These are phyloP conservation scores for Leccinum griseonigrum DNA, from an alignment of 1,284 basidiomycete species.

Conservation along the genomic window DNA sequence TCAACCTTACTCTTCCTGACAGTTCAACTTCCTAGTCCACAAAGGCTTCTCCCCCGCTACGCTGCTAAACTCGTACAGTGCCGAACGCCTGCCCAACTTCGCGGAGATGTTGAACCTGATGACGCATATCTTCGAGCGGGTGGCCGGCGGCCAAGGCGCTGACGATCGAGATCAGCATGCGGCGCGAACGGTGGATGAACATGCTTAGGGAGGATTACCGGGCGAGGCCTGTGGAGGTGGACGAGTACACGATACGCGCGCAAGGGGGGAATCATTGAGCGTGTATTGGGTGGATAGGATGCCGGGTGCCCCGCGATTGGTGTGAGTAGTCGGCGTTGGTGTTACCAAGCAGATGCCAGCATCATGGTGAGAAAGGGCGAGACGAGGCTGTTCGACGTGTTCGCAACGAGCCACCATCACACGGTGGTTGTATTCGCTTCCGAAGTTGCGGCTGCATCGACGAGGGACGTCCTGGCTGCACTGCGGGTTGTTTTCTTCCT, in stretches of 20 bases:
- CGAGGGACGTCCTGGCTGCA: too few species aligned
- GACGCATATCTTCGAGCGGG: conserved; percentile 8
- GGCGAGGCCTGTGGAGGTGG: neutral
- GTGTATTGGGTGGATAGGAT: too few species aligned
- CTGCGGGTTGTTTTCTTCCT: too few species aligned
- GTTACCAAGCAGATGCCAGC: too few species aligned
- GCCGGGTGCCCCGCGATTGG: too few species aligned
- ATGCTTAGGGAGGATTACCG: neutral
- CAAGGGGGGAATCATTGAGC: neutral
- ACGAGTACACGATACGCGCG: neutral
- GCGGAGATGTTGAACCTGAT: conserved; percentile 35
- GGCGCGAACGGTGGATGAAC: neutral
- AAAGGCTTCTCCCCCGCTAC: conserved; percentile 33
- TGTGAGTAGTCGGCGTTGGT: too few species aligned
- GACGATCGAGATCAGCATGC: neutral
- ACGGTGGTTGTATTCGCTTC: too few species aligned
- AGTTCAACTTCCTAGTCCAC: conserved; percentile 31
- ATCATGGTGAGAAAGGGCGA: too few species aligned
- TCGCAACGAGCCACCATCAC: too few species aligned
- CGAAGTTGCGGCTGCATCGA: too few species aligned
- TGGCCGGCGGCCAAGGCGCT: neutral
- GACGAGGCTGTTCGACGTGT: too few species aligned
- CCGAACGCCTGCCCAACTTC: conserved; percentile 8
- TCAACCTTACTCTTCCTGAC: too few species aligned
- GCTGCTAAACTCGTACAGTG: conserved; percentile 22